Conservation (phyloP, 768 basidiomycete species). For the Dioszegia aurantiaca region DNA sequence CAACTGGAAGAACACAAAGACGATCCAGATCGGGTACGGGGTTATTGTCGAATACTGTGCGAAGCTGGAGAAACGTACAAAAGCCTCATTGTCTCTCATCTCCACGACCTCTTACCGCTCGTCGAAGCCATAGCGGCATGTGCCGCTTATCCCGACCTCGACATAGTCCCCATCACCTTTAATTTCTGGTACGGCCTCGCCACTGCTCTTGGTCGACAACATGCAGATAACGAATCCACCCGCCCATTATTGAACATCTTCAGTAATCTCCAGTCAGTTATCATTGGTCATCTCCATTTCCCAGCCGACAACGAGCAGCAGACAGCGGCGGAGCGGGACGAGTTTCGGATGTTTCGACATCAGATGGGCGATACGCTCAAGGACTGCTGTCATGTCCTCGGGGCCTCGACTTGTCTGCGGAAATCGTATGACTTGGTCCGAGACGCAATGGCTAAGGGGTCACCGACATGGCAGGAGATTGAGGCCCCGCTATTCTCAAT, state of each 20-base stretch:
- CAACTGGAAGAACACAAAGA: conserved; percentile 58
- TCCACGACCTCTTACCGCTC: conserved; percentile 88
- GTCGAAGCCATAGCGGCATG: conserved; percentile 92
- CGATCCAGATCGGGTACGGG: conserved; percentile 83
- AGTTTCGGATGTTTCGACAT: conserved; percentile 92
- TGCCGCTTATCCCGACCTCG: conserved; percentile 86
- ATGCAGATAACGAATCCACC: conserved; percentile 50
- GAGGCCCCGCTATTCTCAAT: conserved; percentile 97
- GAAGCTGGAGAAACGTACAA: conserved; percentile 98
- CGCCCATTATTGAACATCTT: conserved; percentile 76
- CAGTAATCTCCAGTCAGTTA: conserved; percentile 73
- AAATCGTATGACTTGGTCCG: conserved; percentile 78
- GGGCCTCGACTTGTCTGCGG: conserved; percentile 76
- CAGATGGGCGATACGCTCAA: conserved; percentile 99
- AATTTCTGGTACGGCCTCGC: conserved; percentile 97
- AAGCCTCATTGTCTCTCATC: conserved; percentile 78
- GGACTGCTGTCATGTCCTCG: conserved; percentile 92
- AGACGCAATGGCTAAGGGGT: conserved; percentile 62
- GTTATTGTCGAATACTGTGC: conserved; percentile 85
- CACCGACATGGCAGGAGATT: conserved; percentile 86
- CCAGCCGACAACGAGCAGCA: conserved; percentile 65
- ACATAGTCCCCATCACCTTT: conserved; percentile 96
- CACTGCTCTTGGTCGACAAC: conserved; percentile 69
- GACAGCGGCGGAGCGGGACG: conserved; percentile 80
- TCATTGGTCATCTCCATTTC: conserved; percentile 88